Evolutionary conservation across 192 early-diverging fungal species (phyloP).

Genomic region (Neocallimastix lanati): DNA sequence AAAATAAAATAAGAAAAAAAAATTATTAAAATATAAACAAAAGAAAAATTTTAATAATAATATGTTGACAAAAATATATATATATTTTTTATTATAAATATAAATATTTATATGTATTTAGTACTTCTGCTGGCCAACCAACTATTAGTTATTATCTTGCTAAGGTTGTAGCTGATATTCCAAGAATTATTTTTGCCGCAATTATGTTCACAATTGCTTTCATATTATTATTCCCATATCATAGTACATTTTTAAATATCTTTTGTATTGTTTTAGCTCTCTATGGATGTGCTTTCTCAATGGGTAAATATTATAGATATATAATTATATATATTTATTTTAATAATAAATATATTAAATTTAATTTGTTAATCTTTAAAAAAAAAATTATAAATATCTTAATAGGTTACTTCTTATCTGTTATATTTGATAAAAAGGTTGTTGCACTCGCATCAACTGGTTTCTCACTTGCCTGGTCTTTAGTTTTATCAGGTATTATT

Average conservation of each 20-base stretch:
- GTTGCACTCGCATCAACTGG: constrained; percentile 32
- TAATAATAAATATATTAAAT: too few relatives aligned
- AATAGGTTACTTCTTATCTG: constrained; percentile 31
- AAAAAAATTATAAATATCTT: too few relatives aligned
- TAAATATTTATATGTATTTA: too few relatives aligned
- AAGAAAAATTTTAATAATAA: too few relatives aligned
- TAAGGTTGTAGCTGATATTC: constrained; percentile 38
- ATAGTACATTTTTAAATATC: constrained; percentile 8
- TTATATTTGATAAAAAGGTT: constrained; percentile 12
- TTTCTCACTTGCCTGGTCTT: constrained; percentile 39
- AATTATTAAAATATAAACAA: too few relatives aligned
- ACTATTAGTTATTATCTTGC: constrained; percentile 40
- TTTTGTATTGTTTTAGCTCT: constrained; percentile 22
- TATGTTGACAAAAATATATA: too few relatives aligned
- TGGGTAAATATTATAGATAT: constrained; percentile 20
- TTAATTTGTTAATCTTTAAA: too few relatives aligned
- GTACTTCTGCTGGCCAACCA: constrained; percentile 25
- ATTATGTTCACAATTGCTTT: constrained; percentile 35
- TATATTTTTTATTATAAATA: too few relatives aligned
- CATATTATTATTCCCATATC: constrained; percentile 32
- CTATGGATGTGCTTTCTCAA: constrained; percentile 32
- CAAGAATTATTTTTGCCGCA: constrained; percentile 29
- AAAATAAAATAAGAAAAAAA: too few relatives aligned
- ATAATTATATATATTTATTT: too few relatives aligned
- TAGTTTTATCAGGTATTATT: constrained; percentile 33